Conservation (phyloP, 352 stramenopile genomes). For the Globisporangium canariense region DNA sequence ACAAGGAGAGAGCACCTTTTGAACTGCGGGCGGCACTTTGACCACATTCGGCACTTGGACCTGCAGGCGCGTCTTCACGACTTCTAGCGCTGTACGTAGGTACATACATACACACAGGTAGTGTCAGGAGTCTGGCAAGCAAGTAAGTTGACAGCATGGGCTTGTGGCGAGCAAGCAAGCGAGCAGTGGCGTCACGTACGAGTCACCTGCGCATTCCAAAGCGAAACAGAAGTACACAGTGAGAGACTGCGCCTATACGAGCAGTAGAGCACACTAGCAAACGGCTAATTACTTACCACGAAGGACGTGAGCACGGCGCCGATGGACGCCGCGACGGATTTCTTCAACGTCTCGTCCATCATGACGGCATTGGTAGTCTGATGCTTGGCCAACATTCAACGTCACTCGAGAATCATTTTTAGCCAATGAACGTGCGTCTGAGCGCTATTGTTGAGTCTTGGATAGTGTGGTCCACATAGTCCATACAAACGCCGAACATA, state of each 20-base stretch:
- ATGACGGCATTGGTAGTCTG: not conserved
- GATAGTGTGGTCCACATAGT: too few relatives aligned
- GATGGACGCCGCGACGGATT: constrained; percentile 55
- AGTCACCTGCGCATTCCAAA: constrained; percentile 40
- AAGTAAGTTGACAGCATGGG: not conserved
- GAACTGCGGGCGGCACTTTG: constrained; percentile 37
- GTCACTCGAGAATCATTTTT: not conserved
- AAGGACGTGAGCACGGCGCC: constrained; percentile 68
- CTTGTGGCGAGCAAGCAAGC: not conserved
- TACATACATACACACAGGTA: constrained; percentile 1
- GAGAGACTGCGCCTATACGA: not conserved
- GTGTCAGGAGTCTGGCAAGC: not conserved
- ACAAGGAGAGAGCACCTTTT: constrained; percentile 30
- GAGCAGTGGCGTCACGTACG: constrained; percentile 32
- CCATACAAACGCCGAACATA: too few relatives aligned
- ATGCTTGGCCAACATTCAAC: constrained; percentile 4
- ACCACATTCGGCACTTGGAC: constrained; percentile 63
- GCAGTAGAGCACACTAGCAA: not conserved
- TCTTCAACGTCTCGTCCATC: constrained; percentile 73
- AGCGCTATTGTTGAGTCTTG: not conserved
- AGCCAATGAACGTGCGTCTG: not conserved
- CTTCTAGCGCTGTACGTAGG: constrained; percentile 53
- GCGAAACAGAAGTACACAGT: not conserved
- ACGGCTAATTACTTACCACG: constrained; percentile 32
- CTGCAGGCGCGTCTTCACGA: constrained; percentile 84